Base-by-base conservation (phyloP, 2,329 filamentous ascomycete species). In the Curvularia spicifera region DNA sequence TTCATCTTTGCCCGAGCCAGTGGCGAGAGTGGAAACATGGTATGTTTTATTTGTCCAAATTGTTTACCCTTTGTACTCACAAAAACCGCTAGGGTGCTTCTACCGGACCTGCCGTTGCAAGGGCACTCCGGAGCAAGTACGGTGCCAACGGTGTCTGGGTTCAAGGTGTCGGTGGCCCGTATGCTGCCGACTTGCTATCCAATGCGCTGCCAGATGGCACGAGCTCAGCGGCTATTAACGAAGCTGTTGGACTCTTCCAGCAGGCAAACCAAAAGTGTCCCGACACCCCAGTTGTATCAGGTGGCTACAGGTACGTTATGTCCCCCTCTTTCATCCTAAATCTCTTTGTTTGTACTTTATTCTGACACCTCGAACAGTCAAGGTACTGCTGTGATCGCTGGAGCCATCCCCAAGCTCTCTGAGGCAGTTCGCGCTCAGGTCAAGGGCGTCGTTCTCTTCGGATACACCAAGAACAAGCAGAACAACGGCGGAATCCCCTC, bases 381-480 rank as follows among this genome's bases (percentile, higher is more conserved):
- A 70, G 77, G 78, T 39, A 70, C 75, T 4, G 78, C 78, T 12
- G 65, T 79, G 33, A 77, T 78, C 28, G 74, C 75, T 2, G 71
- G 67, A 12, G 68, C 77, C 0, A 68, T 79, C 46, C 61, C 69
- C 18, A 63, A 66, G 9, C 67, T 76, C 7, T 61, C 63, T 13
- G 29, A 63, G 13, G 57, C 61, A 1, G 66, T 77, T 20, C 68
- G 69, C 51, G 51, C 66, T 28, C 67, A 70, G 28, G 67, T 79
- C 54, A 73, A 73, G n/a, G 78, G 77, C 13, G 67, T 76, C 2
- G 76, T 78, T 26, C 66, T 78, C 15, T 79, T 77, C 47, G 77
- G 78, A 12, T 76, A 80, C 65, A 79, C 78, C 5, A 70, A 72
- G 59, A 79, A 79, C 51, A 47, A 53, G 51, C 76, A 78, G 65